These are phyloP conservation scores for Wickerhamomyces canadensis DNA, from an alignment of 805 yeast species.

Conservation along the genomic window DNA sequence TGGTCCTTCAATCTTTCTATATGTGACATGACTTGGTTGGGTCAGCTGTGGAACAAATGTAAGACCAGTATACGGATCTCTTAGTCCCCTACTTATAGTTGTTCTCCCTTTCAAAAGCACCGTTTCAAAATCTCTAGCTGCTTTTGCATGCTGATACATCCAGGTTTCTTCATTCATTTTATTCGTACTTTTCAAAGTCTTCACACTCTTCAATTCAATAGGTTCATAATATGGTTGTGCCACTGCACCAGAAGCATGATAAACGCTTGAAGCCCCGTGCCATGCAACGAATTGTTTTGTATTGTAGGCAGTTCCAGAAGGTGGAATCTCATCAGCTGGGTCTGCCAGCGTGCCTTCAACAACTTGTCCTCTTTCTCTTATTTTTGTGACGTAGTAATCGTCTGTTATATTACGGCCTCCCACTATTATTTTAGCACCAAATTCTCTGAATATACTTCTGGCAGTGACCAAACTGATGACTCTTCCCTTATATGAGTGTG, in stretches of 20 bases:
- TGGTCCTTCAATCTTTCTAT: conserved; percentile 21
- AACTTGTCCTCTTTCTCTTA: conserved; percentile 50
- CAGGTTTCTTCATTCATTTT: conserved; percentile 62
- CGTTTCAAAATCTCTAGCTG: conserved; percentile 67
- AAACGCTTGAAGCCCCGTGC: conserved; percentile 40
- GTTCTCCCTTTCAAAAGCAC: conserved; percentile 53
- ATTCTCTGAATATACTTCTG: conserved; percentile 80
- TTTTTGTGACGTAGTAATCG: conserved; percentile 74
- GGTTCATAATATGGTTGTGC: conserved; percentile 15
- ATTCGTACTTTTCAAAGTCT: conserved; percentile 14
- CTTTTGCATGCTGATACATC: conserved; percentile 80
- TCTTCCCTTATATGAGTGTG: conserved; percentile 87
- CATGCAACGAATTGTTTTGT: conserved; percentile 49
- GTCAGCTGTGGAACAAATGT: conserved; percentile 66
- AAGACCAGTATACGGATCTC: conserved; percentile 84
- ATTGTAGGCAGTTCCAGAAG: conserved; percentile 37
- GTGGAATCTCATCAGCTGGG: conserved; percentile 46
- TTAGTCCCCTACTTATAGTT: conserved; percentile 50
- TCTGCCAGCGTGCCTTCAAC: conserved; percentile 69
- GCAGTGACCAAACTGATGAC: conserved; percentile 89
- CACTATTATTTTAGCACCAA: conserved; percentile 78
- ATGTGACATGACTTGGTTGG: conserved; percentile 50
- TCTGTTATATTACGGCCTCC: conserved; percentile 79
- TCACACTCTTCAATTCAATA: conserved; percentile 19
- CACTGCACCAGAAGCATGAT: conserved; percentile 23